A percentile compares a stretch with the other conserved stretches of the same genome.
phyloP scores from a whole-genome alignment of 495 filamentous ascomycete genomes.

The Neurospora cerealis region DNA sequence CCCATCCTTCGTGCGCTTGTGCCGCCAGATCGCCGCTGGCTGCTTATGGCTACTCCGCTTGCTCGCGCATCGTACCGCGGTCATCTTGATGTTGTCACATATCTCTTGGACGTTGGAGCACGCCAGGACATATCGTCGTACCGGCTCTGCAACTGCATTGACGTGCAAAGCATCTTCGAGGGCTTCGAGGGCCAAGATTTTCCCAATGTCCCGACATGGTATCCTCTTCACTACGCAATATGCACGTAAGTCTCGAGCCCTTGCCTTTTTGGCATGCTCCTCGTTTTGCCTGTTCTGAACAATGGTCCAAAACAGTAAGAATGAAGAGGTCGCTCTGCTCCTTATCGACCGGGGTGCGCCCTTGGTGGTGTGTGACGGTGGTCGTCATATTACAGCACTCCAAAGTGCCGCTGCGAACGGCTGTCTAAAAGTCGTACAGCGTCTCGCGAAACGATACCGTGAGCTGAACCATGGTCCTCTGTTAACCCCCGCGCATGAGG shows the following conservation, averaged over 20 bases:
- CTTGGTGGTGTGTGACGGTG: background rate
- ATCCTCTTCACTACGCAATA: constrained; percentile 3
- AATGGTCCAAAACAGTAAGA: background rate
- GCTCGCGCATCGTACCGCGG: constrained; percentile 1
- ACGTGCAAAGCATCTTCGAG: background rate
- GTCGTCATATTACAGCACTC: constrained; percentile 1
- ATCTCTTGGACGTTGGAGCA: constrained; percentile 6
- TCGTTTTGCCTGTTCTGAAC: background rate
- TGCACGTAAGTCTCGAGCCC: background rate
- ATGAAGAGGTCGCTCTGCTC: background rate
- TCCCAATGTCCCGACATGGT: constrained; percentile 1
- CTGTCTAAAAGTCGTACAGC: background rate
- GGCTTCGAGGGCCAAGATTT: background rate
- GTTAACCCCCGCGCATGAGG: background rate
- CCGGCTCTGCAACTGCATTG: constrained; percentile 1
- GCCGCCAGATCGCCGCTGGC: background rate
- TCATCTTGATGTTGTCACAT: constrained; percentile 2
- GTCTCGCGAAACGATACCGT: background rate
- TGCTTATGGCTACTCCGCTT: background rate
- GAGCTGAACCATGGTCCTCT: background rate
- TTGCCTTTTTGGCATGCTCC: background rate
- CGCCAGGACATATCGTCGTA: background rate
- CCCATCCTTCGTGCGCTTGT: background rate
- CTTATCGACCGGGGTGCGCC: constrained; percentile 5
- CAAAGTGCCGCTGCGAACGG: constrained; percentile 3